Evolutionary conservation across 768 basidiomycete species (phyloP), one percentile per base, ranked within the genome.

Genomic region (Calocera cornea): DNA sequence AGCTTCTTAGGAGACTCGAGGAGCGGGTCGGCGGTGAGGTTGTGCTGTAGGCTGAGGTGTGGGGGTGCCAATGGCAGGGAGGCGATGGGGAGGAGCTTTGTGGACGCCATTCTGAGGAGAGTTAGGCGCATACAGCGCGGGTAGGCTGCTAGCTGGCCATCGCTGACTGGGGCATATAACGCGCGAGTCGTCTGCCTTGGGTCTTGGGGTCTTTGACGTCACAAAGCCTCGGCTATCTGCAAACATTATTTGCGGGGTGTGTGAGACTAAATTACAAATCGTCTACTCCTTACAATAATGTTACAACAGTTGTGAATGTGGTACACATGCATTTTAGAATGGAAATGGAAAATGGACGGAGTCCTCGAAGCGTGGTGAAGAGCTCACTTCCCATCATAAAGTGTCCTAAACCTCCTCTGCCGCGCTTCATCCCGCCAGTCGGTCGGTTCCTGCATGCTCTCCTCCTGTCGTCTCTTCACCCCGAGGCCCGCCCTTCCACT

Each of bases 21-120:
- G 47, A 78, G 73, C 0, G 82, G 77, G 72, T 92, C 89, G 22
- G 89, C 83, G 0, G 82, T 87, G 50, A 84, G 78, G 70, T 80
- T 79, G 70, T 79, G 78, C 1, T 77, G 78, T 64, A 84, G 72
- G 38, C 77, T 73, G 38, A 79, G 78, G 1, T 78, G 72, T 12
- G 76, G 63, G 2, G 80, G 79, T 3, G 83, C 81, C 2, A 84
- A 77, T 1, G 84, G 81, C 12, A 89, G 80, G 10, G 80, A 79
- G 66, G 85, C 85, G 50, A 88, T 82, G 16, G 54, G 54, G 54
- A 60, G 83, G 65, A 41, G 64, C 29, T 65, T 64, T 5, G 60
- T 34, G 36, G 40, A 36, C 33, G 40, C 2, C 64, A 38, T 65
- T 19, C 34, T 41, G 64, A 11, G 11, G 5, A 34, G 64, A 5